A percentile compares a stretch with the other conserved stretches of the same genome.
Evolutionary conservation across 495 filamentous ascomycete genomes (phyloP).

Genomic region (Lichina pygmaea): DNA sequence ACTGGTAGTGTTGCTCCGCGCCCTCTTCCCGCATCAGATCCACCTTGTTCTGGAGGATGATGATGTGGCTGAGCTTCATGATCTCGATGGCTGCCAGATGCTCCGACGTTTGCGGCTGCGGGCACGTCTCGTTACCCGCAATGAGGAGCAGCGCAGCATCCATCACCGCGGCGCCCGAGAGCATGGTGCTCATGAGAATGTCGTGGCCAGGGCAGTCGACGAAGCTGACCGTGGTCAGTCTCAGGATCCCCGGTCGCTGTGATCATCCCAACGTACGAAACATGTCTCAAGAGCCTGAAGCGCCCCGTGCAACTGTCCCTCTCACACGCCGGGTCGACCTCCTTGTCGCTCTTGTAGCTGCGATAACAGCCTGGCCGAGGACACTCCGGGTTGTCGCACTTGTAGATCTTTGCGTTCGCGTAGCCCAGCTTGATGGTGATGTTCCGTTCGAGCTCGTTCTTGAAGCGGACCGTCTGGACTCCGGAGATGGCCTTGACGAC

Average conservation of each 20-base stretch:
- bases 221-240: conserved; percentile 25
- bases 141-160: conserved; percentile 90
- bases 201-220: conserved; percentile 99
- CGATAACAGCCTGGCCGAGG: conserved; percentile 86
- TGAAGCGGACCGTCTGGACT: conserved; percentile 95
- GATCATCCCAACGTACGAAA: conserved; percentile 35
- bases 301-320: conserved; percentile 65
- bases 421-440: conserved; percentile 99
- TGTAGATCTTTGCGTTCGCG: conserved; percentile 98
- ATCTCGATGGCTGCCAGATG: conserved; percentile 97
- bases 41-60: conserved; percentile 98
- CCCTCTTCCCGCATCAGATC: conserved; percentile 88
- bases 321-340: conserved; percentile 86
- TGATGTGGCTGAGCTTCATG: conserved; percentile 95
- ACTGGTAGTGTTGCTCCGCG: conserved; percentile 77
- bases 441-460: conserved; percentile 95
- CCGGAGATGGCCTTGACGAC: conserved; percentile 98
- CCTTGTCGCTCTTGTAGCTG: conserved; percentile 95
- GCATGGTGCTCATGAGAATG: conserved; percentile 99
- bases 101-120: conserved; percentile 96
- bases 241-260: not conserved
- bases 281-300: conserved; percentile 65
- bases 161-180: conserved; percentile 98
- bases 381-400: conserved; percentile 78
- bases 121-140: conserved; percentile 95